Evolutionary conservation across 345 rosid genomes (phyloP).

Genomic region (Gossypium mustelinum): DNA sequence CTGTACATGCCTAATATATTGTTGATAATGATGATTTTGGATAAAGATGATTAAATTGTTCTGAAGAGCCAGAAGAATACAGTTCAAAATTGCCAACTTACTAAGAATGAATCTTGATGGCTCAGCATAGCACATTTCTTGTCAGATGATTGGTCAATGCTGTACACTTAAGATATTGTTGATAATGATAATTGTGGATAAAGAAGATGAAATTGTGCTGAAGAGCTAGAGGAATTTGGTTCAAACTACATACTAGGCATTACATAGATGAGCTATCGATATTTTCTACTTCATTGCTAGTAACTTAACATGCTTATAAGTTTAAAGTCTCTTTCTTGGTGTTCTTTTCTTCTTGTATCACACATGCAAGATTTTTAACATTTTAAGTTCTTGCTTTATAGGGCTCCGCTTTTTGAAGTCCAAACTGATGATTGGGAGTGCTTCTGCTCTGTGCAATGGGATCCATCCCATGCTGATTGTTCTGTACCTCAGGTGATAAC

Average conservation of each 20-base stretch:
- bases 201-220: not conserved
- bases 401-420: constrained; percentile 89
- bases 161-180: not conserved
- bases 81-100: too few relatives aligned
- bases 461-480: constrained; percentile 86
- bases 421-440: constrained; percentile 96
- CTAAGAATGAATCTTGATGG: too few relatives aligned
- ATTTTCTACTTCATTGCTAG: not conserved
- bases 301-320: not conserved
- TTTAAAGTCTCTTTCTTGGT: not conserved
- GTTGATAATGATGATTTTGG: too few relatives aligned
- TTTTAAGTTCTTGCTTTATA: constrained; percentile 26
- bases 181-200: not conserved
- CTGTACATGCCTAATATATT: too few relatives aligned
- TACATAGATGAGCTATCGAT: not conserved
- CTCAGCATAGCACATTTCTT: too few relatives aligned
- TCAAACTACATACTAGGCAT: not conserved
- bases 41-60: too few relatives aligned
- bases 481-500: constrained; percentile 76
- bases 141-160: not conserved
- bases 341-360: not conserved
- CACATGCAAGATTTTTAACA: constrained; percentile 12
- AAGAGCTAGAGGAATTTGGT: not conserved
- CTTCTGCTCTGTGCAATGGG: constrained; percentile 78
- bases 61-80: too few relatives aligned